phyloP scores from a whole-genome alignment of 192 early-diverging fungal species.

The Chytriomyces hyalinus region DNA sequence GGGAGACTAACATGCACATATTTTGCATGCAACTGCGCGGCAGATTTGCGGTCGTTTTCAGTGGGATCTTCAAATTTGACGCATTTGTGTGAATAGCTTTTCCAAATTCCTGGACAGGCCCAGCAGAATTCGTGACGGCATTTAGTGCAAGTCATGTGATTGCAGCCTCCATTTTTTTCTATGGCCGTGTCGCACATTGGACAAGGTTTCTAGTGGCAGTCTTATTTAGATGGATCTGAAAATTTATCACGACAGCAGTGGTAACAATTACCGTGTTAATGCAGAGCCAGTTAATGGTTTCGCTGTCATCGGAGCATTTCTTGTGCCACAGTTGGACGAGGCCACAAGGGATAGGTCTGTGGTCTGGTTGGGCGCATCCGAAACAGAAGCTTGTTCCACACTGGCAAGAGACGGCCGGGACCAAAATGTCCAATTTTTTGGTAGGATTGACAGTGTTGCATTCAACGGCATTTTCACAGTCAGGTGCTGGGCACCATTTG shows the following conservation, averaged over 20 bases:
- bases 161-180: conserved; percentile 99
- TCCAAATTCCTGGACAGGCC: conserved; percentile 97
- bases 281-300: conserved; percentile 96
- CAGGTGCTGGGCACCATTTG: conserved; percentile 92
- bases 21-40: conserved; percentile 76
- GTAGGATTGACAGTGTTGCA: conserved; percentile 67
- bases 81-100: conserved; percentile 88
- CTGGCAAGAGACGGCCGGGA: conserved; percentile 85
- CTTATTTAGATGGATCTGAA: neutral
- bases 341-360: conserved; percentile 84
- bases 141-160: conserved; percentile 99
- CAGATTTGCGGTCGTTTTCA: conserved; percentile 82
- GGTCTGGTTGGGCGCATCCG: conserved; percentile 82
- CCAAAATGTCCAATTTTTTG: conserved; percentile 78
- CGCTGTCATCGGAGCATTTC: conserved; percentile 96
- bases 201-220: conserved; percentile 75
- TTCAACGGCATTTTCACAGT: conserved; percentile 57
- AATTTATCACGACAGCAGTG: neutral
- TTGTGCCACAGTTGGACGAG: conserved; percentile 85
- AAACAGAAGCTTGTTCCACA: conserved; percentile 89
- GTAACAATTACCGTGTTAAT: conserved; percentile 50
- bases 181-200: conserved; percentile 90
- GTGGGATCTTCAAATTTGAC: conserved; percentile 88
- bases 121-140: conserved; percentile 98
- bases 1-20: conserved; percentile 83